Percentiles rank a stretch among this genome's conserved stretches.
Conservation (phyloP, 305 asterid genomes). For the Vinca major region DNA sequence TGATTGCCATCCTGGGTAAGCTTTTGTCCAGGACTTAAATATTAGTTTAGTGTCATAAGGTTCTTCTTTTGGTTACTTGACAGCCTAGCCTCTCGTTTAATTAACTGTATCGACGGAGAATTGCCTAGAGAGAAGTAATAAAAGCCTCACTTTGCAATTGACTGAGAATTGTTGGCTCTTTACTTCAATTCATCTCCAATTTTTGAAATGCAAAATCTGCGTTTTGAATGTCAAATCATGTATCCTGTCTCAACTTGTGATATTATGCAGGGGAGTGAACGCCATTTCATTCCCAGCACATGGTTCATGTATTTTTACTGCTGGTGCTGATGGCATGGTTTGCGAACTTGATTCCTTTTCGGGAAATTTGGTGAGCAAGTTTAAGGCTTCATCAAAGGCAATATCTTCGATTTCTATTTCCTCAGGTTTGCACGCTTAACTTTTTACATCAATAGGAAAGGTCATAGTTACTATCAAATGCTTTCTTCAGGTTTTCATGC, state of each 20-base stretch:
- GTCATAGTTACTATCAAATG: not conserved
- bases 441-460: not conserved
- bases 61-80: not conserved
- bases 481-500: constrained; percentile 59
- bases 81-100: not conserved
- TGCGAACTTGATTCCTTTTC: constrained; percentile 66
- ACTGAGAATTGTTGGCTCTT: not conserved
- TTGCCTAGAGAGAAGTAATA: not conserved
- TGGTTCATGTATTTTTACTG: constrained; percentile 58
- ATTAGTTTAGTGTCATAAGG: not conserved
- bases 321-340: constrained; percentile 90
- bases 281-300: constrained; percentile 58
- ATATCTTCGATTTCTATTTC: constrained; percentile 75
- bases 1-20: constrained; percentile 91
- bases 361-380: constrained; percentile 63
- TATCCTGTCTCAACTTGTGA: not conserved
- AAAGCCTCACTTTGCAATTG: not conserved
- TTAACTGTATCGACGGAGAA: not conserved
- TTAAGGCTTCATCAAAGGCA: constrained; percentile 58
- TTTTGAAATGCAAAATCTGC: constrained; percentile 3
- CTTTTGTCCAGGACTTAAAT: not conserved
- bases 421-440: constrained; percentile 41
- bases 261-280: constrained; percentile 60
- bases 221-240: not conserved
- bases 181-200: not conserved